phyloP scores from a whole-genome alignment of 2,329 filamentous ascomycete species.

The Orbilia oligospora region DNA sequence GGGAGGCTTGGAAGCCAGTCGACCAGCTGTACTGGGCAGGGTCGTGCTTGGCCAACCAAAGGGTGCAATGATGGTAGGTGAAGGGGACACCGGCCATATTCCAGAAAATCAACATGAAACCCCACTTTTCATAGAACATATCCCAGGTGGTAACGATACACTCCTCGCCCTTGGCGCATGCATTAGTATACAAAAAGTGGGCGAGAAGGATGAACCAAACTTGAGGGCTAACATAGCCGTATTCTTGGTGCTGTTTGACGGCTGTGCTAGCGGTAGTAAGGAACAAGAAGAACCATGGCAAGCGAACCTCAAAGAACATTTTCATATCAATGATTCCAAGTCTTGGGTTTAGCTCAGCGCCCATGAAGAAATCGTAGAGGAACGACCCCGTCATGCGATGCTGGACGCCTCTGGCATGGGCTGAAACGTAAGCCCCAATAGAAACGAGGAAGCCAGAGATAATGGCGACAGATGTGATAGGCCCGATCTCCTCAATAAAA shows the following conservation, averaged over 20 bases:
- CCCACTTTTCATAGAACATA: slow-evolving; percentile 97
- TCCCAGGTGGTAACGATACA: slow-evolving; percentile 92
- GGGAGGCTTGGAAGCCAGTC: slow-evolving; percentile 71
- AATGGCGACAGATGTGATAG: slow-evolving; percentile 92
- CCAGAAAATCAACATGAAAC: slow-evolving; percentile 99
- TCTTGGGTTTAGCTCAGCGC: slow-evolving; percentile 86
- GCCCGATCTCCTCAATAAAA: slow-evolving; percentile 94
- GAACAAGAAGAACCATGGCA: slow-evolving; percentile 93
- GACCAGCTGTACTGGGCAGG: slow-evolving; percentile 84
- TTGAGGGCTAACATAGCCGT: slow-evolving; percentile 89
- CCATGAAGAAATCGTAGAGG: slow-evolving; percentile 93
- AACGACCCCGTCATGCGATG: slow-evolving; percentile 91
- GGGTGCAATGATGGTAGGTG: slow-evolving; percentile 92
- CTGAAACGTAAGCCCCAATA: slow-evolving; percentile 87
- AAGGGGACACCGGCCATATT: slow-evolving; percentile 92
- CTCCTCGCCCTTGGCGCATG: slow-evolving; percentile 92
- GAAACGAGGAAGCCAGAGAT: slow-evolving; percentile 87
- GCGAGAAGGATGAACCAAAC: slow-evolving; percentile 87
- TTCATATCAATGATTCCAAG: slow-evolving; percentile 89
- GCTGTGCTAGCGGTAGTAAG: slow-evolving; percentile 82
- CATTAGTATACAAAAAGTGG: slow-evolving; percentile 92
- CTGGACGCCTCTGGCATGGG: slow-evolving; percentile 81
- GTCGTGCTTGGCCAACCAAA: slow-evolving; percentile 87
- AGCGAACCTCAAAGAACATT: slow-evolving; percentile 94
- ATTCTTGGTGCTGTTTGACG: slow-evolving; percentile 84